Evolutionary conservation across 495 filamentous ascomycete genomes (phyloP), one percentile per base, ranked within the genome.

Genomic region (Penicillium chermesinum): DNA sequence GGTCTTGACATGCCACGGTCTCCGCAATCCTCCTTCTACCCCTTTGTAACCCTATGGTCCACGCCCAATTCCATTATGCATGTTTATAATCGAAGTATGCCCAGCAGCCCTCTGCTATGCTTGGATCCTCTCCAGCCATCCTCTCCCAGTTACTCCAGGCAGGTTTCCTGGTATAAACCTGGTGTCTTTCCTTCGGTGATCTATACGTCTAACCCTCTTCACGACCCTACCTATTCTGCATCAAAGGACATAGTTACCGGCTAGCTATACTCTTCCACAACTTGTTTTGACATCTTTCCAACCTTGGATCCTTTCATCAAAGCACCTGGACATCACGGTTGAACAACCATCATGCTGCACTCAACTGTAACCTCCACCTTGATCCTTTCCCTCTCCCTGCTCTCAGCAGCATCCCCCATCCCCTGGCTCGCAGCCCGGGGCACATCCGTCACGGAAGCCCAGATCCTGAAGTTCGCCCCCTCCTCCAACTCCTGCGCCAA

Each of bases 381-480:
- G 53, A 21, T 64, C 34, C 36, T 55, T 14, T 22, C 46, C 42
- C 48, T 62, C 30, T 32, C 55, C 39, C 41, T 55, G n/a, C 51
- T 42, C 22, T 38, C 54, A 30, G 17, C 57, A 1, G 44, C 59
- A 34, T 30, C 38, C 15, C 46, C 58, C 19, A 22, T 48, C 14
- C 53, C 59, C 9, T 14, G 46, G 22, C 35, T 27, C 44, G 20
- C 43, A 8, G 34, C 38, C 32, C 35, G 20, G 32, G 17, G 40
- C 8, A 27, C 45, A 15, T 13, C 53, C 22, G 18, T 75, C 38
- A 77, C 72, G 3, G 62, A 75, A 15, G 57, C 66, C 7, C 64
- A 75, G 41, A 73, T 84, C 52, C 67, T 71, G 33, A 47, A 63
- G 47, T 80, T 87, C 62, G 70, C 75, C 19, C 79, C 81, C 0